phyloP scores from a whole-genome alignment of 23 red algal genomes.

The Gracilaria vermiculophylla region DNA sequence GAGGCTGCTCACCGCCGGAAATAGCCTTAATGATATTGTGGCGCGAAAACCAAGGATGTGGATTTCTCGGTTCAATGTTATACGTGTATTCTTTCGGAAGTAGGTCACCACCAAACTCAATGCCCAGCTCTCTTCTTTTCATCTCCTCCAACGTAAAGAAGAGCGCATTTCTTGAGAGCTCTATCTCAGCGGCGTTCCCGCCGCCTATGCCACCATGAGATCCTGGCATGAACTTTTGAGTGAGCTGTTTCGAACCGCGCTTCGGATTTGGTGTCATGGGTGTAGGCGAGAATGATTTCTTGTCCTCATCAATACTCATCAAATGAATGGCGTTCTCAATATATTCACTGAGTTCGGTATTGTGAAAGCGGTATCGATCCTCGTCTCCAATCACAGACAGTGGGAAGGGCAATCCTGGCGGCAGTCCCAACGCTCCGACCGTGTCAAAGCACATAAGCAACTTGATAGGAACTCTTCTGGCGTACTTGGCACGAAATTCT shows the following conservation, averaged over 20 bases:
- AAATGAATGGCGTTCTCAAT: constrained; percentile 58
- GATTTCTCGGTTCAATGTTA: neutral
- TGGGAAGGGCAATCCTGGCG: neutral
- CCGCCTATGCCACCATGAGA: constrained; percentile 57
- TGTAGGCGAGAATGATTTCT: constrained; percentile 32
- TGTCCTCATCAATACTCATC: constrained; percentile 52
- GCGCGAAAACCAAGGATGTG: neutral
- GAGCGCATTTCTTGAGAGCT: neutral
- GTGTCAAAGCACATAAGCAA: constrained; percentile 60
- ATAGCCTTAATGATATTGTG: neutral
- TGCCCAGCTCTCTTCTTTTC: neutral
- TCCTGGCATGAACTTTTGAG: constrained; percentile 38
- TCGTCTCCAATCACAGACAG: constrained; percentile 8
- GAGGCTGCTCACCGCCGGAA: constrained; percentile 5
- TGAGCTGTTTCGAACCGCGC: constrained; percentile 36
- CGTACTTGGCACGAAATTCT: constrained; percentile 11
- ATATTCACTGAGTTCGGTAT: constrained; percentile 16
- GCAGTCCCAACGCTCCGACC: constrained; percentile 48
- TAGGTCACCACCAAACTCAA: constrained; percentile 15
- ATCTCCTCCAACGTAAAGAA: constrained; percentile 35
- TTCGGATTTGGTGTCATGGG: constrained; percentile 19
- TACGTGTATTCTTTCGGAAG: constrained; percentile 10
- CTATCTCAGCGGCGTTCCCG: neutral
- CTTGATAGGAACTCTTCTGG: constrained; percentile 39
- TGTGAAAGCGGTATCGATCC: constrained; percentile 46